Base-by-base conservation (phyloP, 2,329 filamentous ascomycete genomes). In the Curvularia sp. region DNA sequence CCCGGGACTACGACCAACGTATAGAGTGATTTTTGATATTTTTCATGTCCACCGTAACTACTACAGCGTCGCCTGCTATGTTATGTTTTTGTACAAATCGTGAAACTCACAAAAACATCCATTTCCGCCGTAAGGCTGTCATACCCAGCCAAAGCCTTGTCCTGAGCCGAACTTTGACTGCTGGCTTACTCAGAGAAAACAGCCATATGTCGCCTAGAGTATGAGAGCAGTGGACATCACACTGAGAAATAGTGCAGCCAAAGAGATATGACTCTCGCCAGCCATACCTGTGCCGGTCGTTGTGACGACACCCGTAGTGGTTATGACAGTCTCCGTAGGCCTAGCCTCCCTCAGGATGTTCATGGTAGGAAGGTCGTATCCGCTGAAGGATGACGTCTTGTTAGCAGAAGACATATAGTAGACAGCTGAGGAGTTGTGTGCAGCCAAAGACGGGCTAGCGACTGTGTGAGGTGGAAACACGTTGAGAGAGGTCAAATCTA, bases 301-400 rank as follows among this genome's bases (percentile, higher is more conserved):
- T 8, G 22, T 56, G n/a, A 53, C 26, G 15, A 26, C 41, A 41
- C 42, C 15, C 6, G 22, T 7, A 15, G 31, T 51, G 35, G 33
- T 38, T 41, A 46, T 51, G 12, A 48, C 18, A 18, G 53, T 49
- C 31, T n/a, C 24, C 2, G 49, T 46, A 33, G 49, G 38, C 24
- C 56, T 39, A 4, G 31, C 49, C 15, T 55, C 47, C 20, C 53
- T 55, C 3, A 38, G 53, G n/a, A 61, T 15, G 15, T 60, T 64
- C 35, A 57, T 8, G 38, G 60, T 66, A 8, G 63, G 61, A 8
- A 48, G 13, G 33, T 24, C 47, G 39, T 58, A 57, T 30, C 46
- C 54, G 18, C 22, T 35, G 18, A 59, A 53, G 28, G 49, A 26
- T 39, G 57, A n/a, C 41, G 51, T 18, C 39, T 44, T 28, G 49